phyloP scores from a whole-genome alignment of 768 basidiomycete genomes.

The Kwoniella bestiolae region DNA sequence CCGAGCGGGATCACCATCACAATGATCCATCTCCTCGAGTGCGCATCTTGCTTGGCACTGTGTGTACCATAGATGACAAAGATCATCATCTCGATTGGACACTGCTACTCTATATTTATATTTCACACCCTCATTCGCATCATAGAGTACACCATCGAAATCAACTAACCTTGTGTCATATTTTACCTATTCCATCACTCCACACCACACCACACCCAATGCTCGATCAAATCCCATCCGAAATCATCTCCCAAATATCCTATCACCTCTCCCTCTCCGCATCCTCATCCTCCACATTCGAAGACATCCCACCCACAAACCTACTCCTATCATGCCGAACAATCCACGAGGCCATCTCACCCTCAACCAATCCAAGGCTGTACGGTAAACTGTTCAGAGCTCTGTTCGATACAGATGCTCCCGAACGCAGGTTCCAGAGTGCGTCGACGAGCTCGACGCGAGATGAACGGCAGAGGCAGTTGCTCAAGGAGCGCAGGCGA shows the following conservation, averaged over 20 bases:
- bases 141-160: not conserved
- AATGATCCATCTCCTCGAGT: no score
- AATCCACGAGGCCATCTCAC: slow-evolving; percentile 36
- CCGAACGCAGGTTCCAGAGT: slow-evolving; percentile 52
- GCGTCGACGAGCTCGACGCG: not conserved
- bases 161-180: no score
- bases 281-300: slow-evolving; percentile 4
- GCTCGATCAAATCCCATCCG: slow-evolving; percentile 68
- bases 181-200: no score
- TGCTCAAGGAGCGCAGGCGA: no score
- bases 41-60: not conserved
- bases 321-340: slow-evolving; percentile 42
- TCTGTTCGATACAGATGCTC: slow-evolving; percentile 46
- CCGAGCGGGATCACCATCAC: no score
- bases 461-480: no score
- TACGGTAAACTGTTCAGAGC: slow-evolving; percentile 45
- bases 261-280: slow-evolving; percentile 63
- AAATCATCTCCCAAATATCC: slow-evolving; percentile 79
- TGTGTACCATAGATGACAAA: not conserved
- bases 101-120: no score
- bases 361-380: slow-evolving; percentile 41
- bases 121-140: no score
- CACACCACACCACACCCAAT: slow-evolving; percentile 16
- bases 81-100: not conserved
- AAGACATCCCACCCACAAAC: slow-evolving; percentile 28